These are phyloP conservation scores for Flaveria robusta DNA, from an alignment of 129 eudicot species.

Conservation along the genomic window DNA sequence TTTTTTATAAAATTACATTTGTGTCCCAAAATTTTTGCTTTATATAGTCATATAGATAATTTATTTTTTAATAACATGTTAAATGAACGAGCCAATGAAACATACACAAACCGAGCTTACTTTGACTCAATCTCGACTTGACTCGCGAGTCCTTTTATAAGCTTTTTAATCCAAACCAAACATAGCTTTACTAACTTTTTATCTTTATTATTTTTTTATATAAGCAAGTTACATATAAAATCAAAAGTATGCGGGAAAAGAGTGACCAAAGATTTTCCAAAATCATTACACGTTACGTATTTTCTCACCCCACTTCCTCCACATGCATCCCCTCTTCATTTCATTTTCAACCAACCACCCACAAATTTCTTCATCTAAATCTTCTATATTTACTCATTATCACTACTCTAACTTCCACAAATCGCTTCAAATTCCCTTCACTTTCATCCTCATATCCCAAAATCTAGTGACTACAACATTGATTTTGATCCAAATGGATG, in stretches of 20 bases:
- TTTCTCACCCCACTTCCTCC: slow-evolving; percentile 33
- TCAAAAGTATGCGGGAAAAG: slow-evolving; percentile 14
- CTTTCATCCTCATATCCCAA: neutral
- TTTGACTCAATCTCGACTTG: too few relatives aligned
- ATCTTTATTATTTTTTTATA: too few relatives aligned
- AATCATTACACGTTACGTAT: slow-evolving; percentile 35
- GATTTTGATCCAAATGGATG: slow-evolving; percentile 25
- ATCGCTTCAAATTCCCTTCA: slow-evolving; percentile 23
- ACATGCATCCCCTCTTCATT: slow-evolving; percentile 22
- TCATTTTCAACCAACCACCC: too few relatives aligned
- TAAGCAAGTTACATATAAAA: too few relatives aligned
- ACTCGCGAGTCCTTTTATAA: too few relatives aligned
- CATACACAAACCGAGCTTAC: too few relatives aligned
- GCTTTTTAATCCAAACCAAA: neutral
- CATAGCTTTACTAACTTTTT: neutral
- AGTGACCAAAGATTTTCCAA: neutral
- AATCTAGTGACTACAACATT: neutral
- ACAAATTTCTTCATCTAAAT: neutral
- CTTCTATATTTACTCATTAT: neutral
- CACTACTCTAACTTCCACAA: slow-evolving; percentile 24
- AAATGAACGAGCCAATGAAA: too few relatives aligned
- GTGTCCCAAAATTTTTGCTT: too few relatives aligned
- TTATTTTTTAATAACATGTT: too few relatives aligned
- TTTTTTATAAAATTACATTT: too few relatives aligned
- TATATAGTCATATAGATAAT: too few relatives aligned